Evolutionary conservation across 257 asterid genomes (phyloP).

Genomic region (Solanum chaucha): DNA sequence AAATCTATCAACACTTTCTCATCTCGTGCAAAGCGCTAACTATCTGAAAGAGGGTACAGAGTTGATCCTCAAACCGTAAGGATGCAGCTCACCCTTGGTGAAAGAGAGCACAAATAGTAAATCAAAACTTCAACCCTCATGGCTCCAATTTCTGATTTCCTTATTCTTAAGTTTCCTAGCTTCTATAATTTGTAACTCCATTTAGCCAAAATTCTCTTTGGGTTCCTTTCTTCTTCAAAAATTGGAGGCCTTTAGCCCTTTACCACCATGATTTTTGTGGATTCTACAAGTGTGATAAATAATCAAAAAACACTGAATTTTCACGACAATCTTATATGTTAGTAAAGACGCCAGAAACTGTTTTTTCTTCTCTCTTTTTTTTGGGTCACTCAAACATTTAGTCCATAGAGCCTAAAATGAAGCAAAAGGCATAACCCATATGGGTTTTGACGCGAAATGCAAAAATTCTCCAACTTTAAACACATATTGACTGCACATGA

Average conservation of each 20-base stretch:
- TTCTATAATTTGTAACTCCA: background rate
- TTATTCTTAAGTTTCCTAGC: background rate
- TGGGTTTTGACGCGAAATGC: background rate
- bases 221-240: background rate
- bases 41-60: background rate
- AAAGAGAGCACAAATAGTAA: background rate
- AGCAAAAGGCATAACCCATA: background rate
- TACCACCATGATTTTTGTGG: background rate
- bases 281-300: background rate
- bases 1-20: background rate
- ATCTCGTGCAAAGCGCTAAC: background rate
- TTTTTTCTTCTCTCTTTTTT: background rate
- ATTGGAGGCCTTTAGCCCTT: background rate
- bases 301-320: background rate
- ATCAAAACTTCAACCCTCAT: background rate
- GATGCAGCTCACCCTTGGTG: background rate
- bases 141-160: background rate
- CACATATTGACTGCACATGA: background rate
- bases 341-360: background rate
- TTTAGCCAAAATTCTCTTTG: background rate
- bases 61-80: background rate
- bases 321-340: background rate
- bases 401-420: background rate
- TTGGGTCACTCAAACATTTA: background rate
- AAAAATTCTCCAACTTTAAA: background rate